Evolutionary conservation across 441 rosid species (phyloP).

Genomic region (Erysimum cheiri): DNA sequence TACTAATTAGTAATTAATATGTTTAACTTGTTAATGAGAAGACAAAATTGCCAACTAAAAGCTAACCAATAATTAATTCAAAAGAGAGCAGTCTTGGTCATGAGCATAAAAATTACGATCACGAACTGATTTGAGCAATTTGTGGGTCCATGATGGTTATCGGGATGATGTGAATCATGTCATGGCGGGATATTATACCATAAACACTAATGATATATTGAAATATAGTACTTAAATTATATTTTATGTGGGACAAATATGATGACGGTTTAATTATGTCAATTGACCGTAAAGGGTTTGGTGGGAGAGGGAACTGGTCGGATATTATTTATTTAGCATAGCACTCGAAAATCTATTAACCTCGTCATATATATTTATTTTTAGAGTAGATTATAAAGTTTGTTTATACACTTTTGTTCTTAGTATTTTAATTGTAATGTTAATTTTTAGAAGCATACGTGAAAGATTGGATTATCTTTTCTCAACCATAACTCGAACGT

Average conservation of each 20-base stretch:
- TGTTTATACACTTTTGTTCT: conserved; percentile 1
- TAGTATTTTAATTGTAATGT: conserved; percentile 14
- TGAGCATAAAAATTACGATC: conserved; percentile 3
- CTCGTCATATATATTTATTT: conserved; percentile 7
- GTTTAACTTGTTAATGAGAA: conserved; percentile 3
- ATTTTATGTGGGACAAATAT: conserved; percentile 24
- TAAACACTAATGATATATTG: conserved; percentile 17
- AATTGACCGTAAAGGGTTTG: conserved; percentile 26
- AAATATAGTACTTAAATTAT: conserved; percentile 8
- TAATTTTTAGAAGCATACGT: background rate
- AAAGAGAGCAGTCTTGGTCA: conserved; percentile 30
- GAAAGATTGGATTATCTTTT: conserved; percentile 16
- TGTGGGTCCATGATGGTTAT: conserved; percentile 38
- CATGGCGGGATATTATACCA: conserved; percentile 22
- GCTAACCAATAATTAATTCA: conserved; percentile 13
- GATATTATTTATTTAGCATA: background rate
- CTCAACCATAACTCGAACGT: conserved; percentile 13
- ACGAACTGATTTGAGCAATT: conserved; percentile 17
- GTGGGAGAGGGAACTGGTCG: conserved; percentile 19
- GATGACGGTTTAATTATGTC: conserved; percentile 25
- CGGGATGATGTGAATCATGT: conserved; percentile 33
- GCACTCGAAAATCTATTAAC: background rate
- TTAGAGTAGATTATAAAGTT: background rate
- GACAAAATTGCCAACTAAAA: conserved; percentile 11
- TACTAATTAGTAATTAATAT: background rate